phyloP scores from a whole-genome alignment of 2,329 filamentous ascomycete genomes.

The Phaeosphaeria sp. region DNA sequence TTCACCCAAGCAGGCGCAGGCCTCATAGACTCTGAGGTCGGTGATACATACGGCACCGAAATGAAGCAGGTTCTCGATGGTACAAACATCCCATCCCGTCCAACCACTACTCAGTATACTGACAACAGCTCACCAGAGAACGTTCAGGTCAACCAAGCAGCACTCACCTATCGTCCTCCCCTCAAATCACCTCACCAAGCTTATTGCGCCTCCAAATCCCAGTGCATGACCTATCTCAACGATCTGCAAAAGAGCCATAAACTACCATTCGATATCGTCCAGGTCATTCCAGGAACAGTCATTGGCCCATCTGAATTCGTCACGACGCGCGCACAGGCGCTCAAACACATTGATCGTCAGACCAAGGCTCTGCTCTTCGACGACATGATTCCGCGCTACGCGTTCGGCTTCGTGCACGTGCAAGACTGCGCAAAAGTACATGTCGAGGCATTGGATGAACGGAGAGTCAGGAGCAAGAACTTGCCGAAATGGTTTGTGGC shows the following conservation, averaged over 20 bases:
- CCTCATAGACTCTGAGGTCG: conserved; percentile 40
- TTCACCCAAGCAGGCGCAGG: conserved; percentile 45
- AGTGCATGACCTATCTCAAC: conserved; percentile 41
- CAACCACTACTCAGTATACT: neutral
- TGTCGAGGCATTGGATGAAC: conserved; percentile 35
- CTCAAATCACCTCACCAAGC: conserved; percentile 40
- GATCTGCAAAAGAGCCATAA: conserved; percentile 9
- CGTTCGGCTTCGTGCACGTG: conserved; percentile 45
- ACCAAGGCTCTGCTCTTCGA: conserved; percentile 41
- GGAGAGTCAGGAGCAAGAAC: conserved; percentile 16
- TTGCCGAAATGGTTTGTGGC: conserved; percentile 39
- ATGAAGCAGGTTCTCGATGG: conserved; percentile 36
- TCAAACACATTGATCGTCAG: conserved; percentile 39
- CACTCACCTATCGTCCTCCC: conserved; percentile 33
- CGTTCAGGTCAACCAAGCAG: conserved; percentile 26
- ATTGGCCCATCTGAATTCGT: conserved; percentile 42
- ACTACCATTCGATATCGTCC: conserved; percentile 37
- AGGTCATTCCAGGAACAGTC: conserved; percentile 44
- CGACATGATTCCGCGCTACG: conserved; percentile 35
- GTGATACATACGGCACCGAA: conserved; percentile 35
- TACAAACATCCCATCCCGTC: conserved; percentile 2
- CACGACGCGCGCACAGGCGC: conserved; percentile 20
- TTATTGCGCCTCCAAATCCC: conserved; percentile 42
- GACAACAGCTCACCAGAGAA: conserved; percentile 21
- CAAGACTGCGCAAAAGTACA: conserved; percentile 41